A percentile compares a stretch with the other conserved stretches of the same genome.
These are phyloP conservation scores for Incumbomyces lentus DNA, from an alignment of 2,329 filamentous ascomycete genomes.

Conservation along the genomic window DNA sequence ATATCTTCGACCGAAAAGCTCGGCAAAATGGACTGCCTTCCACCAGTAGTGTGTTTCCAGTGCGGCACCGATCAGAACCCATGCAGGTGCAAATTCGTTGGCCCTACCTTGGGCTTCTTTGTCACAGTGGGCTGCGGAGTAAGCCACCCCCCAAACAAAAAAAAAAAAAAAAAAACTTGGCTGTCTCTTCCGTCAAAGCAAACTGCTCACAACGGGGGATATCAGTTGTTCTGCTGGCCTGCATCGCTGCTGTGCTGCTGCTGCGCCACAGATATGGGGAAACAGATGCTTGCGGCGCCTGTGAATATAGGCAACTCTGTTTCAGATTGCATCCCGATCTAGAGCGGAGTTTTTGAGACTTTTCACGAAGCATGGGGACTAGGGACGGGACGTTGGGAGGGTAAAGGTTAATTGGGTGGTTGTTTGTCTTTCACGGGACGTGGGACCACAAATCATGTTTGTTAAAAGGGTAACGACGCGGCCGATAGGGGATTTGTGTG, in stretches of 20 bases:
- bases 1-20: not conserved
- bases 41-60: conserved; percentile 40
- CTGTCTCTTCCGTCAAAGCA: no score
- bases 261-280: conserved; percentile 43
- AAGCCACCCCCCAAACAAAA: conserved; percentile 24
- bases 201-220: conserved; percentile 6
- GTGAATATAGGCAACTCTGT: conserved; percentile 5
- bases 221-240: conserved; percentile 45
- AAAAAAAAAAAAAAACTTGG: conserved; percentile 2
- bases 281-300: conserved; percentile 25
- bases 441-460: no score
- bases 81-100: conserved; percentile 47
- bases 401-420: no score
- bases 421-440: no score
- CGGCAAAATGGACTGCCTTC: conserved; percentile 3
- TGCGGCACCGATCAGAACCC: conserved; percentile 48
- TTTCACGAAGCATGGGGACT: no score
- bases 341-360: not conserved
- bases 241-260: conserved; percentile 48
- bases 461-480: no score
- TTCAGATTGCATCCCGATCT: conserved; percentile 3
- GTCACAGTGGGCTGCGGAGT: conserved; percentile 40
- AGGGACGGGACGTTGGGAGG: no score
- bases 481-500: no score
- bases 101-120: conserved; percentile 43